A percentile compares a stretch with the other conserved stretches of the same genome.
These are phyloP conservation scores for Dipteronia dyeriana DNA, from an alignment of 345 rosid genomes.

Conservation along the genomic window DNA sequence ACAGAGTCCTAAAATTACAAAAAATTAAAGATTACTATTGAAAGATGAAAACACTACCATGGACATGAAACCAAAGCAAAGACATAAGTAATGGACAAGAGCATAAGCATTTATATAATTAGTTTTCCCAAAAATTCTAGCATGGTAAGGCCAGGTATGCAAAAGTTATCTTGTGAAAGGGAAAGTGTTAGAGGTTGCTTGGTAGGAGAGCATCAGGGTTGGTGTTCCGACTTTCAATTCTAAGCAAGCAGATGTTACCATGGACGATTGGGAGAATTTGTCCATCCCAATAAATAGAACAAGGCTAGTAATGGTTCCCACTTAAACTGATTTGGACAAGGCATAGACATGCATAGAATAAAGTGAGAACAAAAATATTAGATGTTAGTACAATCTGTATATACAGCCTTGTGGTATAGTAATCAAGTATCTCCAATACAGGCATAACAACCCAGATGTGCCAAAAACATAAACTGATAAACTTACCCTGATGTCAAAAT, in stretches of 20 bases:
- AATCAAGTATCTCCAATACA: slow-evolving; percentile 6
- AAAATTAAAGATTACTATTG: slow-evolving; percentile 20
- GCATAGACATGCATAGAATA: not conserved
- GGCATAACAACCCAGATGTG: slow-evolving; percentile 1
- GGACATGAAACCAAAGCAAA: slow-evolving; percentile 9
- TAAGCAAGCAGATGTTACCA: not conserved
- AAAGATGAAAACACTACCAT: slow-evolving; percentile 14
- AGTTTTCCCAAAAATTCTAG: not conserved
- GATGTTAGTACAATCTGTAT: not conserved
- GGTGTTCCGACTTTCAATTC: not conserved
- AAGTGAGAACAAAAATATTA: not conserved
- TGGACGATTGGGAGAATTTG: not conserved
- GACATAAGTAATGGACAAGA: slow-evolving; percentile 12
- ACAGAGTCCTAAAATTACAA: slow-evolving; percentile 66
- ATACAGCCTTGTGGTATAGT: slow-evolving; percentile 8
- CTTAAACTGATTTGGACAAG: not conserved
- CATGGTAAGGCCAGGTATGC: not conserved
- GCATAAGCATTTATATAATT: not conserved
- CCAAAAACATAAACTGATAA: slow-evolving; percentile 30
- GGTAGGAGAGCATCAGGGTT: not conserved
- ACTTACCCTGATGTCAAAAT: slow-evolving; percentile 97
- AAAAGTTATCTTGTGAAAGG: slow-evolving; percentile 11
- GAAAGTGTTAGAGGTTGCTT: not conserved
- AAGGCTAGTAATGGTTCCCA: not conserved
- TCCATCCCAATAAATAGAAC: not conserved